Evolutionary conservation across 306 rosid species (phyloP).

Genomic region (Medicago arabica): DNA sequence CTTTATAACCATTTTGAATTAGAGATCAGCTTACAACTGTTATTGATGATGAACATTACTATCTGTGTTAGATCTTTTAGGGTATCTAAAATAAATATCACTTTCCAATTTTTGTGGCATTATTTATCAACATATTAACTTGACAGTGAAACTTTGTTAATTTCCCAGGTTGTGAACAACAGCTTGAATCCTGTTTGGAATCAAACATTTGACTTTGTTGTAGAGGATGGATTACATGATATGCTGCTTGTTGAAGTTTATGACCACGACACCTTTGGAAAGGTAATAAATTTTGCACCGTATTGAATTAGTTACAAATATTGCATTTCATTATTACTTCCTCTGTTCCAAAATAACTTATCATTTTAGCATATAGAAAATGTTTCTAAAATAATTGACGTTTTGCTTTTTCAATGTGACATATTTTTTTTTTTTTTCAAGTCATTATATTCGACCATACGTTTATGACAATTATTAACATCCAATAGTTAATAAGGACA

Average conservation of each 20-base stretch:
- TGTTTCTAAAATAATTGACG: too few species aligned
- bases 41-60: neutral
- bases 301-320: constrained; percentile 7
- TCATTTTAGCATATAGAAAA: too few species aligned
- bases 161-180: constrained; percentile 86
- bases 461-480: too few species aligned
- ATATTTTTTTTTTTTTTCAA: too few species aligned
- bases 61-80: constrained; percentile 20
- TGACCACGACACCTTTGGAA: constrained; percentile 97
- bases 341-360: too few species aligned
- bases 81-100: constrained; percentile 12
- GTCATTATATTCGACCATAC: too few species aligned
- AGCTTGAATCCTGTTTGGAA: constrained; percentile 96
- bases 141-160: constrained; percentile 16
- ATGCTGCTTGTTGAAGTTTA: constrained; percentile 89
- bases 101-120: constrained; percentile 28
- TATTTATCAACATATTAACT: constrained; percentile 26
- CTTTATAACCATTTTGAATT: constrained; percentile 12
- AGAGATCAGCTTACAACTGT: constrained; percentile 8
- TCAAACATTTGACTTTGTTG: constrained; percentile 95
- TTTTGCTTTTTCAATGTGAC: too few species aligned
- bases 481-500: too few species aligned
- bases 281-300: constrained; percentile 56
- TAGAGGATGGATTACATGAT: constrained; percentile 96
- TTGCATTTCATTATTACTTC: neutral